Base-by-base conservation (phyloP, 345 rosid genomes). In the Sisymbrium irio region DNA sequence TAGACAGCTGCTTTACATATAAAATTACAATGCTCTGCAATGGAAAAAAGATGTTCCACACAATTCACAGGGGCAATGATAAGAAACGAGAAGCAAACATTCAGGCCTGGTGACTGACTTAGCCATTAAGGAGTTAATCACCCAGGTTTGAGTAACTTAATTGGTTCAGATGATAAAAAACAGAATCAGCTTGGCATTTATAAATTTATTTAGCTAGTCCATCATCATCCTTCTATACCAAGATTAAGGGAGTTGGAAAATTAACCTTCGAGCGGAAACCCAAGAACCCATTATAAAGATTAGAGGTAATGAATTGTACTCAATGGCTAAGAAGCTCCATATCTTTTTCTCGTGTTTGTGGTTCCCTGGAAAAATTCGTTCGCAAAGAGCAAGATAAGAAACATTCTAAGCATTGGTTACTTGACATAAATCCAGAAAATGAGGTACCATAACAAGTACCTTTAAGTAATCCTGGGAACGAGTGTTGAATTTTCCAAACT, bases 261-360 rank as follows among this genome's bases (percentile, higher is more conserved):
- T 70, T 61, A 55, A 77, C 86, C 85, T 81, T 73, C 56, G 71
- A 74, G 56, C 72, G 83, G 70, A 82, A 94, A 33, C 86, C 73
- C 0, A 86, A 94, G 15, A 91, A 50, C 96, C 98, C 72, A 67
- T 90, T 46, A 89, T 90, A 71, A 87, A 89, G 70, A 94, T 86
- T 67, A 40, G 55, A 39, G 88, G 88, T 56, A 92, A 69, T 22
- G 80, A n/a, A 44, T 70, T 76, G 78, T 94, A 92, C 57, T 95
- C 86, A 1, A 85, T 88, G 77, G 18, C 84, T 72, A 51, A 95
- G 89, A 46, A 95, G 71, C 73, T 82, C 85, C n/a, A 84, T 73
- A 89, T 94, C 3, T 57, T 50, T 22, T 6, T 92, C 93, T 50
- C 51, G 83, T 67, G 95, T 65, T 79, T 86, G 96, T n/a, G 97